Percentiles rank a stretch among this genome's conserved stretches.
These are phyloP conservation scores for Wickerhamiella lipophila DNA, from an alignment of 805 yeast genomes.

Conservation along the genomic window DNA sequence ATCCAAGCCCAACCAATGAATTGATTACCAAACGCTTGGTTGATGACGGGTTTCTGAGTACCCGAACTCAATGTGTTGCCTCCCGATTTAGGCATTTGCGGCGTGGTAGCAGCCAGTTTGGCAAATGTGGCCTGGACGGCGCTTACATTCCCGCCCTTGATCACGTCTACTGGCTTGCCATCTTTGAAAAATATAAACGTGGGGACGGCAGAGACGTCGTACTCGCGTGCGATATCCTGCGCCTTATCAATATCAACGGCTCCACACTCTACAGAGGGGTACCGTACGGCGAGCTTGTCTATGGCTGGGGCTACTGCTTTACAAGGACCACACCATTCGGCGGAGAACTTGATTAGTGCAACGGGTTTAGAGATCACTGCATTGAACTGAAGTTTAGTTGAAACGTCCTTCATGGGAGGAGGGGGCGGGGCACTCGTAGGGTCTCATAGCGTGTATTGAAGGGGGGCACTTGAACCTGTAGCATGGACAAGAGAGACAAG, in stretches of 20 bases:
- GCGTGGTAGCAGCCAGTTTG: neutral
- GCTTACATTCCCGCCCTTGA: slow-evolving; percentile 24
- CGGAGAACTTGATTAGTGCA: slow-evolving; percentile 74
- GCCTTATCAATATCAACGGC: slow-evolving; percentile 85
- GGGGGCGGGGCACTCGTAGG: too few species aligned
- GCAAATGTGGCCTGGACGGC: slow-evolving; percentile 13
- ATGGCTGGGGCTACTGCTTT: slow-evolving; percentile 89
- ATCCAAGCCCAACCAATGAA: slow-evolving; percentile 14
- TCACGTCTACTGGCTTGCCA: slow-evolving; percentile 53
- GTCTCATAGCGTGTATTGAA: too few species aligned
- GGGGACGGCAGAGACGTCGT: slow-evolving; percentile 52
- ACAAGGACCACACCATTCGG: slow-evolving; percentile 97
- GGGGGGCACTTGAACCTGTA: too few species aligned
- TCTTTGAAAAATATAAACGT: slow-evolving; percentile 61
- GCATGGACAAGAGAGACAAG: too few species aligned
- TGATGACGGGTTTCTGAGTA: neutral
- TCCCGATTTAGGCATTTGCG: slow-evolving; percentile 3
- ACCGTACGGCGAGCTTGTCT: slow-evolving; percentile 58
- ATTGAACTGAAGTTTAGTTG: slow-evolving; percentile 6
- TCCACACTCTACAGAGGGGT: slow-evolving; percentile 47
- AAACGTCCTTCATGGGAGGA: neutral
- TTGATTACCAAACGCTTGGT: neutral
- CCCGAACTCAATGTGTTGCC: neutral
- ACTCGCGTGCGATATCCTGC: slow-evolving; percentile 52
- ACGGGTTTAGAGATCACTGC: slow-evolving; percentile 42